Evolutionary conservation across 23 red algal genomes (phyloP), one percentile per base, ranked within the genome.

Genomic region (Gracilariopsis chorda): DNA sequence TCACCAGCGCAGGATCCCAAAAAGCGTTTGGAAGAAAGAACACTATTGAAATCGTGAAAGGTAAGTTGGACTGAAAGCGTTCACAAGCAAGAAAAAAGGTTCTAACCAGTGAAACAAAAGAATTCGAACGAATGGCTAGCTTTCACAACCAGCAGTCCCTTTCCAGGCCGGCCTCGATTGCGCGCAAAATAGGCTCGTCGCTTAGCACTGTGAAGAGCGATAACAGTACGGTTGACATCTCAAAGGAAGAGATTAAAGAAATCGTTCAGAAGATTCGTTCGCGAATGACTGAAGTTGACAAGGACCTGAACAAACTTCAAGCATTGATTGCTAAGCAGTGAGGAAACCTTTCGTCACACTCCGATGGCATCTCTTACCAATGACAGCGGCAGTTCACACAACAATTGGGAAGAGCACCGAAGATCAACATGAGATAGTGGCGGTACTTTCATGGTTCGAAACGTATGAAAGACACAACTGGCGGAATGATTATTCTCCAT

Each of bases 1-100:
- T 84, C 40, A 47, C 58, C 34, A 67, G 40, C 1, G 80, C 80
- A 16, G 80, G 59, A 5, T 33, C 55, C 20, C 7, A 24, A 40
- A 37, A 47, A 64, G 51, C 56, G 53, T 60, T 61, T n/a, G 24
- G 35, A 23, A 59, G 59, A 61, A 84, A 32, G 27, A 84, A 84
- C 44, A 84, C 80, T 37, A 59, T 67, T 17, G 58, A 84, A 84
- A 68, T 84, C 48, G 80, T 84, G 7, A 84, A 84, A 14, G 45
- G 80, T 84, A 68, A 48, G 80, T 84, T 68, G 7, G 25, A 11
- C 35, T 0, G 67, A 14, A n/a, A n/a, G n/a, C n/a, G n/a, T n/a
- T n/a, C n/a, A n/a, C n/a, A n/a, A n/a, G n/a, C n/a, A n/a, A n/a
- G 27, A 4, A 37, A 25, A 25, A 41, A 41, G 32, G 13, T 41